Evolutionary conservation across 331 rosid genomes (phyloP), one percentile per base, ranked within the genome.

Genomic region (Malus hybrid): DNA sequence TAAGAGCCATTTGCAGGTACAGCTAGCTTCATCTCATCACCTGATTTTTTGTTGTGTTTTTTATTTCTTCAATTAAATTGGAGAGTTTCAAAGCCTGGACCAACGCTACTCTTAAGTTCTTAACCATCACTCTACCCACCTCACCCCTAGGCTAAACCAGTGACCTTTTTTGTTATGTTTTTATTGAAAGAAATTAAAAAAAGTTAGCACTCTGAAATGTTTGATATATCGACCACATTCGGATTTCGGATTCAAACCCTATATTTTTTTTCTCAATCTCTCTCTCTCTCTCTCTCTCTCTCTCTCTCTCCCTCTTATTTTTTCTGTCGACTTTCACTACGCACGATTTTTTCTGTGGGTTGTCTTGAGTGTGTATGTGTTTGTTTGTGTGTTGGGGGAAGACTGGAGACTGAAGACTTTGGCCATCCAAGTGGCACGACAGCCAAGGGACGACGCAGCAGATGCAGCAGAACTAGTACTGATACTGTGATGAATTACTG

Each of bases 1-100:
- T 7, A 93, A 93, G 88, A 93, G 98, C 76, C 98, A 93, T 86
- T 90, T 93, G 70, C 98, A 93, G 98, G 98, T 93, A 84, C 66
- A 9, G 27, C 44, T 64, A 31, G 67, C 14, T 75, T 18, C 76
- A 62, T 16, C 15, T 65, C 55, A 71, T 34, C 39, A 19, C 19
- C 44, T 36, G 44, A 36, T 36, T 36, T 36, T 36, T 36, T 36
- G 44, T 36, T 36, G 44, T 8, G 44, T 36, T 36, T 36, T 36
- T 36, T 36, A 36, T 36, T 32, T 75, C 5, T n/a, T 36, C 57
- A 18, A 15, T 52, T 52, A 16, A 18, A 16, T 16, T 15, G 57
- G 57, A 52, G 57, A 52, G 57, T 52, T 52, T 52, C 7, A 18
- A 52, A 52, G 55, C 57, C 20, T 3, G n/a, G 57, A 52, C 56